These are phyloP conservation scores for Cadophora sp. DNA, from an alignment of 2,329 filamentous ascomycete species.

Conservation along the genomic window DNA sequence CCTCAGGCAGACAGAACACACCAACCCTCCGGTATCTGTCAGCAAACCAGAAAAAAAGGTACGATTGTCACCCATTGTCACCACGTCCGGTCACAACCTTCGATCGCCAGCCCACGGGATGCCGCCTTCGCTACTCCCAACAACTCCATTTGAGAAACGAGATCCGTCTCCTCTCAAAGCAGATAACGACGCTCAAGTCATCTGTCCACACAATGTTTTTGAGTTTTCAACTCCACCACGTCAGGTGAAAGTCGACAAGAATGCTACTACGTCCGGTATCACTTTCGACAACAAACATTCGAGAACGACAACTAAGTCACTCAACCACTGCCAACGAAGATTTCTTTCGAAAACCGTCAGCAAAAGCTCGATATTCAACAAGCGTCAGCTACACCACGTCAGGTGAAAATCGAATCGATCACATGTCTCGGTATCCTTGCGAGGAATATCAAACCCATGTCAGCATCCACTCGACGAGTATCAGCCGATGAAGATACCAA, in stretches of 20 bases:
- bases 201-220: slow-evolving; percentile 1
- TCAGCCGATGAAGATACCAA: slow-evolving; percentile 9
- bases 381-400: too few relatives aligned
- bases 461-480: not conserved
- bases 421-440: not conserved
- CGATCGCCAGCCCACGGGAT: slow-evolving; percentile 5
- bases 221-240: slow-evolving; percentile 1
- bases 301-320: not conserved
- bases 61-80: slow-evolving; percentile 4
- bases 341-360: slow-evolving; percentile 4
- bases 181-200: slow-evolving; percentile 5
- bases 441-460: slow-evolving; percentile 10
- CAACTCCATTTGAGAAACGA: slow-evolving; percentile 9
- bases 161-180: slow-evolving; percentile 1
- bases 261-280: slow-evolving; percentile 1
- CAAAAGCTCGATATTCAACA: not conserved
- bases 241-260: slow-evolving; percentile 3
- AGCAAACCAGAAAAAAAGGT: not conserved
- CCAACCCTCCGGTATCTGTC: not conserved
- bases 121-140: slow-evolving; percentile 4
- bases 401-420: not conserved
- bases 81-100: slow-evolving; percentile 3
- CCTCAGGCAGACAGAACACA: too few relatives aligned
- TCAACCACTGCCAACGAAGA: slow-evolving; percentile 10
- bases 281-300: slow-evolving; percentile 4